Conservation (phyloP, 1,284 basidiomycete genomes). For the Melampsora abietis-canadensis region DNA sequence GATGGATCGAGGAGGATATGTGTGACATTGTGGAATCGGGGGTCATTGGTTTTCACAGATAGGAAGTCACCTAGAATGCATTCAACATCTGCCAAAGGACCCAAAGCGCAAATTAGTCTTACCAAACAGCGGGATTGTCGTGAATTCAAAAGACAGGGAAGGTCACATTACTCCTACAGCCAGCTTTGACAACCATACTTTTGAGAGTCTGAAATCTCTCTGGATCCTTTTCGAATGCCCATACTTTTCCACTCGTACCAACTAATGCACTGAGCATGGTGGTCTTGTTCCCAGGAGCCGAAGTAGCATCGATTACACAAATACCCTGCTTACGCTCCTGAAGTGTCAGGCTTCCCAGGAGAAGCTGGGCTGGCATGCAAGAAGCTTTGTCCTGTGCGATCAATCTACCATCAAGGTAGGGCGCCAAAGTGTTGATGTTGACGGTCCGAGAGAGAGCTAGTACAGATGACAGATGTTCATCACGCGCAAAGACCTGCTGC, state of each 20-base stretch:
- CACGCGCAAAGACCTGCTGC: slow-evolving; percentile 69
- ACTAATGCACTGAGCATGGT: slow-evolving; percentile 86
- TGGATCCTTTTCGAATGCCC: slow-evolving; percentile 77
- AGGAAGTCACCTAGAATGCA: slow-evolving; percentile 76
- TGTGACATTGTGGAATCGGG: slow-evolving; percentile 65
- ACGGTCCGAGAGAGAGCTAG: slow-evolving; percentile 58
- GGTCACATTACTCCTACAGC: slow-evolving; percentile 61
- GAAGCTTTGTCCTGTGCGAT: slow-evolving; percentile 97
- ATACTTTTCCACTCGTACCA: slow-evolving; percentile 71
- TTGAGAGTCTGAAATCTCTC: slow-evolving; percentile 74
- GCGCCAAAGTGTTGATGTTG: slow-evolving; percentile 45
- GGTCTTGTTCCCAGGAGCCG: slow-evolving; percentile 98
- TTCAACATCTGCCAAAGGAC: slow-evolving; percentile 59
- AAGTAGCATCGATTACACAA: slow-evolving; percentile 82
- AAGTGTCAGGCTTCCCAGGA: slow-evolving; percentile 58
- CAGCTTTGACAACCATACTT: slow-evolving; percentile 74
- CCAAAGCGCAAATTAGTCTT: background rate
- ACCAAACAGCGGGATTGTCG: too few species aligned
- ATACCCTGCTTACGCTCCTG: slow-evolving; percentile 45
- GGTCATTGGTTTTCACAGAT: slow-evolving; percentile 64
- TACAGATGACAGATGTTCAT: slow-evolving; percentile 61
- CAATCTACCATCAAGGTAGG: slow-evolving; percentile 71
- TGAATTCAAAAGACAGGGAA: background rate
- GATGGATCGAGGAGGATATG: slow-evolving; percentile 89
- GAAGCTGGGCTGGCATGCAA: slow-evolving; percentile 85